Percentiles rank a stretch among this genome's conserved stretches.
Evolutionary conservation across 495 filamentous ascomycete genomes (phyloP).

Genomic region (Penicillium pulvis): DNA sequence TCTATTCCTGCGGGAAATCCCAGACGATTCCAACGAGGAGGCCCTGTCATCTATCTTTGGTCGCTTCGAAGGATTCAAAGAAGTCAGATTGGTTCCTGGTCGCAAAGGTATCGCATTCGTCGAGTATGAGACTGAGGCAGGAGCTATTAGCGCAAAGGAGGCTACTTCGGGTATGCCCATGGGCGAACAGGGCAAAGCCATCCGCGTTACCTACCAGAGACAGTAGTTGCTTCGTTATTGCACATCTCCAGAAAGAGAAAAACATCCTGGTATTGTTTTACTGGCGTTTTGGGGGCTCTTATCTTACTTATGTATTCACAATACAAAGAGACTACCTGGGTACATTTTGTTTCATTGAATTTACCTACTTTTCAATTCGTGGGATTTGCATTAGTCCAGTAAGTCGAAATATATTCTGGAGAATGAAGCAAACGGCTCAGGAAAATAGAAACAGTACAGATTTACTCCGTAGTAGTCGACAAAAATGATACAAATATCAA

Average conservation of each 20-base stretch:
- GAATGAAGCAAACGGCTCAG: neutral
- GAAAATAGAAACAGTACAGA: conserved; percentile 12
- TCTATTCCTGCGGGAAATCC: conserved; percentile 92
- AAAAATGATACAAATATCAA: conserved; percentile 29
- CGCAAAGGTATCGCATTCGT: conserved; percentile 92
- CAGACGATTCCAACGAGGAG: conserved; percentile 82
- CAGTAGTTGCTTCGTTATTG: conserved; percentile 51
- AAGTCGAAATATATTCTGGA: neutral
- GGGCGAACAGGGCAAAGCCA: conserved; percentile 65
- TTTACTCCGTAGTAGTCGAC: conserved; percentile 1
- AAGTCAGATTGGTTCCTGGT: conserved; percentile 85
- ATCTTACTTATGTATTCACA: conserved; percentile 25
- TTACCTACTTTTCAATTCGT: neutral
- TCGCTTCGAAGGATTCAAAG: conserved; percentile 91
- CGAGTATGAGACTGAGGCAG: conserved; percentile 88
- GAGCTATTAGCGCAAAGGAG: conserved; percentile 94
- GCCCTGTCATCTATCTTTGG: conserved; percentile 78
- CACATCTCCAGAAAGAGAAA: conserved; percentile 4
- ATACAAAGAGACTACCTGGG: conserved; percentile 20
- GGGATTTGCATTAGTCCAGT: neutral
- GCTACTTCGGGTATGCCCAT: conserved; percentile 87
- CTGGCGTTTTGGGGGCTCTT: conserved; percentile 40
- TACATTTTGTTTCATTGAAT: neutral
- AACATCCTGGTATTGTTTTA: conserved; percentile 24
- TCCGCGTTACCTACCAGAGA: conserved; percentile 90